Evolutionary conservation across 306 rosid genomes (phyloP).

Genomic region (Boehmeria nivea): DNA sequence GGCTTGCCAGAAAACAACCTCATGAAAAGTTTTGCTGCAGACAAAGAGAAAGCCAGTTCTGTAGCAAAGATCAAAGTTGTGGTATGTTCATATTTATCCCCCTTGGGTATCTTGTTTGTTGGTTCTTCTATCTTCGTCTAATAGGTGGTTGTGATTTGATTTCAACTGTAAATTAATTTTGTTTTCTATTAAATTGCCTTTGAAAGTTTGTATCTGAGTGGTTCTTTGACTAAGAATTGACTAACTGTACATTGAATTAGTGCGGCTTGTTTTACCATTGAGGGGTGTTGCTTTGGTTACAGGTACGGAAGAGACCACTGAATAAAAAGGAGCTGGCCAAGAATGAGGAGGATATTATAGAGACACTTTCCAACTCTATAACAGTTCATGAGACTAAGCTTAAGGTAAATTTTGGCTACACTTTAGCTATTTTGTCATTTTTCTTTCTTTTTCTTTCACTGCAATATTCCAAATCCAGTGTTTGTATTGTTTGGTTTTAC

Average conservation of each 20-base stretch:
- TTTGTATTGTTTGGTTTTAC: neutral
- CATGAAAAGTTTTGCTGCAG: constrained; percentile 61
- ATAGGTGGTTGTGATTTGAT: neutral
- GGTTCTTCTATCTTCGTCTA: neutral
- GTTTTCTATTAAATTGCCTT: constrained; percentile 6
- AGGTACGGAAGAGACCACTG: constrained; percentile 98
- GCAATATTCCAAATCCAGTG: neutral
- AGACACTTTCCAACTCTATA: constrained; percentile 63
- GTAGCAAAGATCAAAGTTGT: constrained; percentile 99
- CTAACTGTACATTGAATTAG: neutral
- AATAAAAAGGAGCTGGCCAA: constrained; percentile 89
- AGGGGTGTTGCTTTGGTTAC: constrained; percentile 24
- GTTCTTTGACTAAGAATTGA: too few relatives aligned
- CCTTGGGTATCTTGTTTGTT: neutral
- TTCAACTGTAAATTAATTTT: constrained; percentile 13
- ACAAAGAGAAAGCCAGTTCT: constrained; percentile 82
- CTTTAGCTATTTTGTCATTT: neutral
- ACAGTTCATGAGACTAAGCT: constrained; percentile 96
- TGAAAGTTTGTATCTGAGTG: too few relatives aligned
- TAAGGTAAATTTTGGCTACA: constrained; percentile 44
- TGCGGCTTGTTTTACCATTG: constrained; percentile 1
- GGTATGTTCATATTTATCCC: constrained; percentile 52
- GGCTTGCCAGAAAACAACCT: constrained; percentile 60
- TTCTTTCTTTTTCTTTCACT: neutral
- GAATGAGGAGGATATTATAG: constrained; percentile 93